phyloP scores from a whole-genome alignment of 2,329 filamentous ascomycete species.

The Colletotrichum sp. region DNA sequence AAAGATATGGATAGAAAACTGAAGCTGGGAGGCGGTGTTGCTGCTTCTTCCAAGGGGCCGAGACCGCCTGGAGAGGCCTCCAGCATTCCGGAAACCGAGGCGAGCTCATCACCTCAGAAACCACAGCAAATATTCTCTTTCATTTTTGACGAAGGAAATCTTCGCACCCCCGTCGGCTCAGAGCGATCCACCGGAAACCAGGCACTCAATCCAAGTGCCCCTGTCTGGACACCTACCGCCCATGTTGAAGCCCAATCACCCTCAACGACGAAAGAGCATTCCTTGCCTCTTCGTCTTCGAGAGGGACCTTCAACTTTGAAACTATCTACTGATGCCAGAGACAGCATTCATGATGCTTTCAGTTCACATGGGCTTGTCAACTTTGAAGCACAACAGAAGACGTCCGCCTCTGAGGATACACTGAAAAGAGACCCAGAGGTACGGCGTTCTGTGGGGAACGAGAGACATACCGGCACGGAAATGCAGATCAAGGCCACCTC shows the following conservation, averaged over 20 bases:
- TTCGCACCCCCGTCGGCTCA: accelerated
- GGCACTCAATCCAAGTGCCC: not conserved
- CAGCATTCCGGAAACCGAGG: not conserved
- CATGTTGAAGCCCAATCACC: not conserved
- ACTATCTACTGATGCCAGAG: no score
- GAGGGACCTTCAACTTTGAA: not conserved
- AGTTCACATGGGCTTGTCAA: no score
- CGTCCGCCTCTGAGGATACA: accelerated
- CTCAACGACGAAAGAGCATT: not conserved
- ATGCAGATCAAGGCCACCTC: not conserved
- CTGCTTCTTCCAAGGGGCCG: accelerated
- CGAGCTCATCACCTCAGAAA: accelerated
- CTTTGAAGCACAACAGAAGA: not conserved
- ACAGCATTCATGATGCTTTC: no score
- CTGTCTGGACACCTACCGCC: not conserved
- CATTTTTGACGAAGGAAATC: not conserved
- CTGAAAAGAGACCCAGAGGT: accelerated
- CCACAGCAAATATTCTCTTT: accelerated
- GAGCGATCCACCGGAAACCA: accelerated
- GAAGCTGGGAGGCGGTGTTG: accelerated
- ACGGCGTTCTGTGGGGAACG: accelerated
- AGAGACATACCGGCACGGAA: accelerated
- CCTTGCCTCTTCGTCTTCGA: not conserved
- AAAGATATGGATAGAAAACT: accelerated
- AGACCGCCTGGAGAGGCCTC: accelerated